Evolutionary conservation across 192 early-diverging fungal genomes (phyloP), one percentile per base, ranked within the genome.

Genomic region (Coemansia aciculifera): DNA sequence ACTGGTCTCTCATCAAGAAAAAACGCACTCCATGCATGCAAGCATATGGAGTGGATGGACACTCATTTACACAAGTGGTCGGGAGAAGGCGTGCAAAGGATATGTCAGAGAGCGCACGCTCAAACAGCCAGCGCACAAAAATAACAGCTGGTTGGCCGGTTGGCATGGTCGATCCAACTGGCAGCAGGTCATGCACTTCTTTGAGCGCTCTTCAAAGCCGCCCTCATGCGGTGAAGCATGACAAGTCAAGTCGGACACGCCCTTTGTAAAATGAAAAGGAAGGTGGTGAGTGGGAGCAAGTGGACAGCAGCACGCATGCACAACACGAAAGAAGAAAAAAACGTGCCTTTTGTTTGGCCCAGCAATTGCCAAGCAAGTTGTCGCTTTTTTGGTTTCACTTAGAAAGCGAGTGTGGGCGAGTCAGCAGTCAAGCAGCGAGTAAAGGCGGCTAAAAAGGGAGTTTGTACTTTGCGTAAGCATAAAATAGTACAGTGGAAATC

Each of bases 271-370:
- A 56, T 6, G 49, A n/a, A 5, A 56, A 31, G 15, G 32, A 56
- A 29, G 24, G 5, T 10, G 21, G 21, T 0, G 24, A 2, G 49
- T 52, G 49, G 29, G 49, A 32, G 44, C 29, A 15, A 54, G 51
- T 54, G 24, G 29, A 31, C 13, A 34, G 27, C 52, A 8, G 15
- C 23, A 31, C 51, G 24, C 54, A 13, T 17, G 24, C 24, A 27
- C 24, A 27, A 27, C 24, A 27, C 24, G 24, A 27, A 27, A 27
- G 24, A 27, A 27, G n/a, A n/a, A n/a, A 29, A 31, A 54, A 54
- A 54, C 51, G 51, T 54, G 51, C 51, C 51, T 54, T 54, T 54
- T 54, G 51, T 54, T 54, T 54, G 27, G 51, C 11, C 8, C 24
- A 54, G 24, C 23, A 27, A 27, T 27, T 27, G 24, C 24, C 24